Evolutionary conservation across 1,284 basidiomycete species (phyloP), one percentile per base, ranked within the genome.

Genomic region (Psilocybe mexicana): DNA sequence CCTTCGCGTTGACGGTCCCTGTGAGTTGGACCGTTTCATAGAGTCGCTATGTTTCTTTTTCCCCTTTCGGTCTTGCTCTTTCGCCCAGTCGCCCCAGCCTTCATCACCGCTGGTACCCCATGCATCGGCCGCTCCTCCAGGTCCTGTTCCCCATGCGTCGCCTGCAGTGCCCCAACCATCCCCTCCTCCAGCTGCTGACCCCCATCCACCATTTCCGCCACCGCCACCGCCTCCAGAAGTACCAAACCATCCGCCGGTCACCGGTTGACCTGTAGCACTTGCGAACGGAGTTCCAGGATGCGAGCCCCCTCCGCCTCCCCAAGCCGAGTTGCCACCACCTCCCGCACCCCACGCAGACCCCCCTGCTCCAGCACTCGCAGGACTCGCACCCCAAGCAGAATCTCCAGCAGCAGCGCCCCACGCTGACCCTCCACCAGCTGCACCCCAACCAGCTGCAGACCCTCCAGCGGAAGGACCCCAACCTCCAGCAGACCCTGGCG

Each of bases 1-100:
- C 3, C 55, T 52, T 11, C 53, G 56, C 3, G 52, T 43, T n/a
- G 60, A 48, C 2, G 52, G 30, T 2, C 45, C 57, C 14, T 64
- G 64, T 23, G 67, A 67, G 7, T 52, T 50, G 11, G 67, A 63
- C 11, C 67, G 54, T 24, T 63, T 57, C 43, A 66, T 61, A 2
- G 59, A 52, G 11, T 55, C 23, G 44, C 57, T 53, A 4, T 47
- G 43, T 40, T 58, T 54, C 38, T 56, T 49, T 43, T 53, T 58
- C 2, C 40, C 24, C 28, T 54, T 57, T 35, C 52, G 28, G 28
- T 50, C 48, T 12, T 6, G 23, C 45, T 45, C 35, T 43, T 25
- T 40, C 14, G 28, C 23, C 11, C 18, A 26, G 24, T 28, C 14
- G 45, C 4, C 14, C 2, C 11, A 28, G 26, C 10, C 7, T 12